Evolutionary conservation across 352 stramenopile species (phyloP).

Genomic region (Peronospora belbahrii): DNA sequence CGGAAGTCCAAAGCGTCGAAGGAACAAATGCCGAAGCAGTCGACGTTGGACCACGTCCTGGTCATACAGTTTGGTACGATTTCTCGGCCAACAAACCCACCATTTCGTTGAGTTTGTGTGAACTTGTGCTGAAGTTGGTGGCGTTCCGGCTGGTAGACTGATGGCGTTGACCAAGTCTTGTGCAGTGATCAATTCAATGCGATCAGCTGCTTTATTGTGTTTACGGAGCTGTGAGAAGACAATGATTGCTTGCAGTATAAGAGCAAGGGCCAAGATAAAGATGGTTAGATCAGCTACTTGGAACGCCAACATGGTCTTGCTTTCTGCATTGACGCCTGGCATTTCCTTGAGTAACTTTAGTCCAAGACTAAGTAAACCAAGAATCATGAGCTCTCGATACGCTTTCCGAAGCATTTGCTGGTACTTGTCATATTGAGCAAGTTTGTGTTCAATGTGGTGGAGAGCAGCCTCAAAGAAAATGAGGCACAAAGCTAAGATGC

Average conservation of each 20-base stretch:
- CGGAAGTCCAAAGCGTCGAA: slow-evolving; percentile 33
- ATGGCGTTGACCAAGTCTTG: slow-evolving; percentile 31
- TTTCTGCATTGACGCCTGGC: slow-evolving; percentile 17
- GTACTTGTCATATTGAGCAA: slow-evolving; percentile 53
- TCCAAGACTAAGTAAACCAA: slow-evolving; percentile 46
- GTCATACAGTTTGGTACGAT: background rate
- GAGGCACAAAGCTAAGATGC: slow-evolving; percentile 40
- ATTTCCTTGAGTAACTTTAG: slow-evolving; percentile 48
- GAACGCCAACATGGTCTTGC: slow-evolving; percentile 38
- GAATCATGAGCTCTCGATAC: slow-evolving; percentile 53
- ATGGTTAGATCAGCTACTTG: slow-evolving; percentile 48
- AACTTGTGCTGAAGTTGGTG: background rate
- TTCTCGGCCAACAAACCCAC: slow-evolving; percentile 1
- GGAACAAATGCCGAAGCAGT: slow-evolving; percentile 40
- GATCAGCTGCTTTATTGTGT: slow-evolving; percentile 30
- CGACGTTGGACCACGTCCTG: slow-evolving; percentile 25
- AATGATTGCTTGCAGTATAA: slow-evolving; percentile 45
- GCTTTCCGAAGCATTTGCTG: slow-evolving; percentile 60
- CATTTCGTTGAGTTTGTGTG: slow-evolving; percentile 3
- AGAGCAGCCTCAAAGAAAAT: slow-evolving; percentile 40
- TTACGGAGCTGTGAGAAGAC: slow-evolving; percentile 39
- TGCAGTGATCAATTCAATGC: slow-evolving; percentile 38
- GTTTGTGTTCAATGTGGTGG: slow-evolving; percentile 41
- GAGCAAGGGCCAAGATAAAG: slow-evolving; percentile 44
- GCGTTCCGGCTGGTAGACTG: slow-evolving; percentile 1